Percentiles rank a stretch among this genome's conserved stretches.
These are phyloP conservation scores for Citrus mangshanensis DNA, from an alignment of 345 rosid species.

Conservation along the genomic window DNA sequence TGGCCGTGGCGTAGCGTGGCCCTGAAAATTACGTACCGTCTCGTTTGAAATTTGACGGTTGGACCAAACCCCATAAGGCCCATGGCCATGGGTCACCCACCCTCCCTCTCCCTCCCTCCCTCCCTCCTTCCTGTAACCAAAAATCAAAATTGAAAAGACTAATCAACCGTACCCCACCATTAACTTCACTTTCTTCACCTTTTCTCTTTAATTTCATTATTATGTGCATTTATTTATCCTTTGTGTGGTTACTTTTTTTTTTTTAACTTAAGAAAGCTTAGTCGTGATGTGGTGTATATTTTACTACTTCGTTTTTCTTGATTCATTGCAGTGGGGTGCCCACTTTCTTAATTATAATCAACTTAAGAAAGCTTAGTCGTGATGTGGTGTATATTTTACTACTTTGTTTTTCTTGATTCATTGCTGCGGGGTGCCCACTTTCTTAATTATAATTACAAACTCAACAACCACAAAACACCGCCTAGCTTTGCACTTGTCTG, in stretches of 20 bases:
- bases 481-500: neutral
- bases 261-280: neutral
- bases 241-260: neutral
- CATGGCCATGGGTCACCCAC: neutral
- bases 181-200: neutral
- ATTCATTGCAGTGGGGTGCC: neutral
- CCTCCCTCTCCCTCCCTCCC: neutral
- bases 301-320: neutral
- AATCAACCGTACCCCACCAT: slow-evolving; percentile 20
- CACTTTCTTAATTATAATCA: neutral
- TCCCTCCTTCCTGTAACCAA: slow-evolving; percentile 12
- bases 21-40: slow-evolving; percentile 13
- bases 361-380: neutral
- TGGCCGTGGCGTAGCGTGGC: neutral
- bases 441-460: neutral
- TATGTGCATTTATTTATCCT: neutral
- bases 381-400: neutral
- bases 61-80: neutral
- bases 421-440: neutral
- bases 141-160: slow-evolving; percentile 24
- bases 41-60: slow-evolving; percentile 1
- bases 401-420: neutral
- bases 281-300: neutral
- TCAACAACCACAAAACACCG: neutral
- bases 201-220: neutral